A percentile compares a stretch with the other conserved stretches of the same genome.
These are phyloP conservation scores for Lachancea fermentati DNA, from an alignment of 805 yeast genomes.

Conservation along the genomic window DNA sequence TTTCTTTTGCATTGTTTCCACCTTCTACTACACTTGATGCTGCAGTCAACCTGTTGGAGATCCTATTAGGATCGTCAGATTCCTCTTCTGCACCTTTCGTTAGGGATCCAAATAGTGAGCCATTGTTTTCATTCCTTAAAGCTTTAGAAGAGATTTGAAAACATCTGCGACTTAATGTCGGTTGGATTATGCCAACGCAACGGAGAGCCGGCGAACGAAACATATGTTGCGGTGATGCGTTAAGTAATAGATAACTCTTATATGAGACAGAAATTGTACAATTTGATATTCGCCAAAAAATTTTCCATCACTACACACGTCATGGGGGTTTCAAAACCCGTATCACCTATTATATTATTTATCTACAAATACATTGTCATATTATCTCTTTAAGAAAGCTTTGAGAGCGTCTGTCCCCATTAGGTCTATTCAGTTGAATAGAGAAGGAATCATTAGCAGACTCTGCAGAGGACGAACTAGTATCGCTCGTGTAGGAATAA, in stretches of 20 bases:
- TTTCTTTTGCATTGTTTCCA: conserved; percentile 19
- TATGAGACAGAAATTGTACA: no score
- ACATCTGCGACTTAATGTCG: neutral
- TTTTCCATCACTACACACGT: conserved; percentile 1
- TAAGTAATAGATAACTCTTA: no score
- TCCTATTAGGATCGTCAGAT: conserved; percentile 16
- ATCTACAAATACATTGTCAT: neutral
- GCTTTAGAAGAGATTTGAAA: conserved; percentile 3
- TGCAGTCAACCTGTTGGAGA: conserved; percentile 22
- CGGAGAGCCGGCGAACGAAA: conserved; percentile 1
- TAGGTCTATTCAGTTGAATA: conserved; percentile 5
- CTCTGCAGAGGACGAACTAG: conserved; percentile 3
- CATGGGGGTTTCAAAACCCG: neutral
- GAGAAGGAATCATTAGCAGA: conserved; percentile 4
- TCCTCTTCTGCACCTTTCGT: conserved; percentile 17
- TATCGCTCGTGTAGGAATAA: conserved; percentile 2
- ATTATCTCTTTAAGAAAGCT: conserved; percentile 7
- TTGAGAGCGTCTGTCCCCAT: conserved; percentile 7
- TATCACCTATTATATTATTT: neutral
- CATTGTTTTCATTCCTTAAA: neutral
- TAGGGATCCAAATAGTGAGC: conserved; percentile 22
- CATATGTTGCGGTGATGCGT: neutral
- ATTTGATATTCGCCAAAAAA: neutral
- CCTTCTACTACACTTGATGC: conserved; percentile 14
- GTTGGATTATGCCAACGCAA: neutral